phyloP scores from a whole-genome alignment of 805 yeast genomes.

The Scheffersomyces coipomensis region DNA sequence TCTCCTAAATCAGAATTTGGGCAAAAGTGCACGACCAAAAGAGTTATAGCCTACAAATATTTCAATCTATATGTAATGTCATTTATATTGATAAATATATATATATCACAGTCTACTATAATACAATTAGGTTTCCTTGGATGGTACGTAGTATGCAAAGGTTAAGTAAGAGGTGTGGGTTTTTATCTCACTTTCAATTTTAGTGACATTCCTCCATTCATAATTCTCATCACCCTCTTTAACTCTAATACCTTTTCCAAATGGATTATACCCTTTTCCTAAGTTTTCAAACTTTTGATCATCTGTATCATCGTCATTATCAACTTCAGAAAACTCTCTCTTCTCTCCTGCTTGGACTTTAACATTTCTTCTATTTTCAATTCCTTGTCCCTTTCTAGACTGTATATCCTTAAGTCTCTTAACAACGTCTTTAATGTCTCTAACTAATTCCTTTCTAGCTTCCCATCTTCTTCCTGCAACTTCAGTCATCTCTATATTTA shows the following conservation, averaged over 20 bases:
- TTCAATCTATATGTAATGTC: no score
- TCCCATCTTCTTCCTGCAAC: conserved; percentile 84
- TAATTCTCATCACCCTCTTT: conserved; percentile 82
- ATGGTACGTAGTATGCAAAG: conserved; percentile 57
- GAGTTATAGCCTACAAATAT: no score
- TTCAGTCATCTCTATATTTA: conserved; percentile 86
- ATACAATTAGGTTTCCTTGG: neutral
- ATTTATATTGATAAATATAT: no score
- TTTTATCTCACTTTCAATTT: conserved; percentile 80
- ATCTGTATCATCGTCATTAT: conserved; percentile 7
- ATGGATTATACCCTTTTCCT: conserved; percentile 75
- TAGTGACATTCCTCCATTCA: conserved; percentile 83
- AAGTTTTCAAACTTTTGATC: conserved; percentile 33
- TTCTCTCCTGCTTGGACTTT: conserved; percentile 24
- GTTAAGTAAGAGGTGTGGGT: conserved; percentile 93
- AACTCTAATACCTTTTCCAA: conserved; percentile 84
- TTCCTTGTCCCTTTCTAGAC: conserved; percentile 60
- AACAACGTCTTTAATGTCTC: conserved; percentile 73
- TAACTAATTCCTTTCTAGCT: conserved; percentile 84
- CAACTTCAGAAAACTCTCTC: conserved; percentile 17
- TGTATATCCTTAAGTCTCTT: conserved; percentile 79
- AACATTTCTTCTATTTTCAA: conserved; percentile 51
- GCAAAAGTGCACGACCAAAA: no score
- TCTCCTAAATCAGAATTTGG: no score
- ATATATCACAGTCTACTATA: neutral